Evolutionary conservation across 1,284 basidiomycete species (phyloP).

Genomic region (Ganoderma meredithae): DNA sequence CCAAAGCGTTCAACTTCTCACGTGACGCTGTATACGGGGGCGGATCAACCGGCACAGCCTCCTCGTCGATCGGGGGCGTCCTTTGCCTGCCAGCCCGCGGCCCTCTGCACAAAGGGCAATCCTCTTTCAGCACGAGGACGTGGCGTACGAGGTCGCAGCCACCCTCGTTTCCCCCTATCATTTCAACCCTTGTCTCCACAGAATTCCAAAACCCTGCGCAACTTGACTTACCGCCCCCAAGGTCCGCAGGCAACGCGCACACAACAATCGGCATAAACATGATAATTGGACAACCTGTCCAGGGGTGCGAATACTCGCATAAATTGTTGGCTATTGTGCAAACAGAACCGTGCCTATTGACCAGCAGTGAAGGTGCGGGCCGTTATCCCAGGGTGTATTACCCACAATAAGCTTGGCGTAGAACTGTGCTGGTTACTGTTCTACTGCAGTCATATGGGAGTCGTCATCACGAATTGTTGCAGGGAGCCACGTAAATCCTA

Average conservation of each 20-base stretch:
- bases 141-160: not conserved
- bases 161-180: not conserved
- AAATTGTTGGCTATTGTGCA: too few relatives aligned
- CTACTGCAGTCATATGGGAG: too few relatives aligned
- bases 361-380: not conserved
- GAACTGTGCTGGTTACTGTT: too few relatives aligned
- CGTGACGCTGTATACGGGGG: slow-evolving; percentile 4
- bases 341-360: not conserved
- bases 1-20: not conserved
- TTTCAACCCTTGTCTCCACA: not conserved
- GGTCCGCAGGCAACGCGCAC: not conserved
- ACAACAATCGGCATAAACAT: not conserved
- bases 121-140: not conserved
- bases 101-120: not conserved
- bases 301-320: not conserved
- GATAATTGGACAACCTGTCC: not conserved
- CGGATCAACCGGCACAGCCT: not conserved
- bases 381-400: too few relatives aligned
- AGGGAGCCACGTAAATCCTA: too few relatives aligned
- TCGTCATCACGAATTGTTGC: too few relatives aligned
- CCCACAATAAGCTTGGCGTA: too few relatives aligned
- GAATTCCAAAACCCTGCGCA: not conserved
- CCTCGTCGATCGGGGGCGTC: not conserved
- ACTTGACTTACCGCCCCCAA: not conserved
- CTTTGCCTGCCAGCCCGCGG: not conserved